Conservation (phyloP, 2,329 filamentous ascomycete genomes). For the Bimuria novae-zelandiae region DNA sequence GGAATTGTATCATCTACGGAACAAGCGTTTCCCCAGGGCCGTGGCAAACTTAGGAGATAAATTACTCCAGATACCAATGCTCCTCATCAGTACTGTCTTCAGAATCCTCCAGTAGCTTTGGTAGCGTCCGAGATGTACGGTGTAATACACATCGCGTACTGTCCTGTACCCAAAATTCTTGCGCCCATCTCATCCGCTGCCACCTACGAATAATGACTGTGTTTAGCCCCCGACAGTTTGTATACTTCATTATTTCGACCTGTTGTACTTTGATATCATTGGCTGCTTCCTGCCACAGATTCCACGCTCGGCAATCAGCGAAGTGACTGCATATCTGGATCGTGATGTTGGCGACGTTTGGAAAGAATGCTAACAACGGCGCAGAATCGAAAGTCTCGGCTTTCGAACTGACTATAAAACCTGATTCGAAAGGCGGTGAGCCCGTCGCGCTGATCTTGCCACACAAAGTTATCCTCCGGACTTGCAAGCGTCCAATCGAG, state of each 20-base stretch:
- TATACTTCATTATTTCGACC: not conserved
- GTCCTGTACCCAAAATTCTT: not conserved
- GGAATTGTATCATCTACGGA: no score
- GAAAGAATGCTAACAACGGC: not conserved
- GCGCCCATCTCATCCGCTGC: not conserved
- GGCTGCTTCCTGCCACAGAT: not conserved
- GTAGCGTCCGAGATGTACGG: not conserved
- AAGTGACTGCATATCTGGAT: not conserved
- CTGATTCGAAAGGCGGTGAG: not conserved
- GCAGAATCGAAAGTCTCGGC: not conserved
- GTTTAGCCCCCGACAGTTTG: not conserved
- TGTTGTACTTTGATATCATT: not conserved
- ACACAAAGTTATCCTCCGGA: not conserved
- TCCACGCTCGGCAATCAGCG: not conserved
- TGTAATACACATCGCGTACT: not conserved
- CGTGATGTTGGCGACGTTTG: not conserved
- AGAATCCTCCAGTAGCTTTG: not conserved
- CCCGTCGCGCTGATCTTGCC: not conserved
- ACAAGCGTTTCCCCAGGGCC: no score
- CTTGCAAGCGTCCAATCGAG: not conserved
- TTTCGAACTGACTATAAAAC: not conserved
- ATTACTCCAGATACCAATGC: no score
- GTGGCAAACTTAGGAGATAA: no score
- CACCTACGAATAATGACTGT: not conserved
- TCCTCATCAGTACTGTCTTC: no score